Percentiles rank a stretch among this genome's conserved stretches.
phyloP scores from a whole-genome alignment of 148 eudicot species.

The Euryodendron excelsum region DNA sequence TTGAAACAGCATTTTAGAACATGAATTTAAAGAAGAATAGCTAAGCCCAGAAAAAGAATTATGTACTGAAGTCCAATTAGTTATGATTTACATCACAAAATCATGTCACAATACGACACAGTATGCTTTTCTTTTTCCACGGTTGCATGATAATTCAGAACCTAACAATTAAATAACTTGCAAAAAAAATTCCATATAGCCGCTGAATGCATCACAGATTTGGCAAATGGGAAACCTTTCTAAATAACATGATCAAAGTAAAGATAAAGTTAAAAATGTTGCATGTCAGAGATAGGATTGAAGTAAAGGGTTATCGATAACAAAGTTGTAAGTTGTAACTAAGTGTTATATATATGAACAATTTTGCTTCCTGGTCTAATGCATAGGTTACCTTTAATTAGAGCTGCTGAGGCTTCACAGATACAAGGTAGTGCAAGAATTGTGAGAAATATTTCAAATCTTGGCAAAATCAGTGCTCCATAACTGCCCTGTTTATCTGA shows the following conservation, averaged over 20 bases:
- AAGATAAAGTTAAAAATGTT: too few species aligned
- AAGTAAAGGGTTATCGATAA: too few species aligned
- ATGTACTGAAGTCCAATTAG: background rate
- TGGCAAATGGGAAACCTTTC: background rate
- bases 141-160: too few species aligned
- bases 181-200: background rate
- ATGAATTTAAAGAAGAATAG: background rate
- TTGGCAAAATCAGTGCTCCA: constrained; percentile 74
- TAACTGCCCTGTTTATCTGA: constrained; percentile 40
- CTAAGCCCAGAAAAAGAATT: background rate
- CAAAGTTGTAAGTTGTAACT: background rate
- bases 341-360: background rate
- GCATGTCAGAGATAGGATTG: too few species aligned
- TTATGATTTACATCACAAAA: background rate
- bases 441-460: constrained; percentile 78
- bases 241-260: too few species aligned
- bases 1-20: background rate
- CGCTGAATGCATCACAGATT: background rate
- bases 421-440: constrained; percentile 82
- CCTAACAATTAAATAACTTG: background rate
- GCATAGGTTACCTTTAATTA: constrained; percentile 58
- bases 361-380: background rate
- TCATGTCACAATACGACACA: too few species aligned
- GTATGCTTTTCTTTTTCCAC: too few species aligned
- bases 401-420: constrained; percentile 60